Evolutionary conservation across 345 rosid genomes (phyloP).

Genomic region (Eucalyptus tenuipes): DNA sequence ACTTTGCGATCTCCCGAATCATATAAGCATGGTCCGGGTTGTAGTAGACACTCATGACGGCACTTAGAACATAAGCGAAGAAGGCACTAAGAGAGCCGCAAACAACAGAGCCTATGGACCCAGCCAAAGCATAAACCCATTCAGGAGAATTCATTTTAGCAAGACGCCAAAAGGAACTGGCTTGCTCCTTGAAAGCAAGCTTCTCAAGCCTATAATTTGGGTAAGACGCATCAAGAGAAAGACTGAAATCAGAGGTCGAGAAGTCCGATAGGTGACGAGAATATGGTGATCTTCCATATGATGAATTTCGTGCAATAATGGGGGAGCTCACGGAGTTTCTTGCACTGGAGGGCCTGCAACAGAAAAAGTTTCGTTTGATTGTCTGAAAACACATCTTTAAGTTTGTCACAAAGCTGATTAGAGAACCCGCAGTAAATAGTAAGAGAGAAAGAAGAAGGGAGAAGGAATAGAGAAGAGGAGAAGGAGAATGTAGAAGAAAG

Average conservation of each 20-base stretch:
- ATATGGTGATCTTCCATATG: slow-evolving; percentile 93
- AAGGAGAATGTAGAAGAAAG: too few species aligned
- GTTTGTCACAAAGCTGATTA: too few species aligned
- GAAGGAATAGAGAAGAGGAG: too few species aligned
- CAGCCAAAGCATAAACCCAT: slow-evolving; percentile 84
- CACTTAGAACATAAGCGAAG: slow-evolving; percentile 93
- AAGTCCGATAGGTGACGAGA: slow-evolving; percentile 92
- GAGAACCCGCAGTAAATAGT: too few species aligned
- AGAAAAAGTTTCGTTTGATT: neutral
- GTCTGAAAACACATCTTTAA: neutral
- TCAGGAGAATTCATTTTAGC: slow-evolving; percentile 97
- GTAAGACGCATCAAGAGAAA: slow-evolving; percentile 66
- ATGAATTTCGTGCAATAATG: slow-evolving; percentile 83
- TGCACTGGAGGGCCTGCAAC: slow-evolving; percentile 91
- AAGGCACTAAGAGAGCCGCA: slow-evolving; percentile 94
- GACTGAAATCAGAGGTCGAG: slow-evolving; percentile 92
- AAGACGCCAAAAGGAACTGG: slow-evolving; percentile 93
- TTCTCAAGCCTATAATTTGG: slow-evolving; percentile 76
- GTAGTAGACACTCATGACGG: slow-evolving; percentile 86
- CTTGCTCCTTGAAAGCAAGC: slow-evolving; percentile 92
- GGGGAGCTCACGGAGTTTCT: slow-evolving; percentile 98
- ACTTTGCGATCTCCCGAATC: slow-evolving; percentile 78
- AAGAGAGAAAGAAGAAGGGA: too few species aligned
- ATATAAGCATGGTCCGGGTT: slow-evolving; percentile 75
- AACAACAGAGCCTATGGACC: slow-evolving; percentile 79